Evolutionary conservation across 2,329 filamentous ascomycete genomes (phyloP), one percentile per base, ranked within the genome.

Genomic region (Alternaria triticimaculans): DNA sequence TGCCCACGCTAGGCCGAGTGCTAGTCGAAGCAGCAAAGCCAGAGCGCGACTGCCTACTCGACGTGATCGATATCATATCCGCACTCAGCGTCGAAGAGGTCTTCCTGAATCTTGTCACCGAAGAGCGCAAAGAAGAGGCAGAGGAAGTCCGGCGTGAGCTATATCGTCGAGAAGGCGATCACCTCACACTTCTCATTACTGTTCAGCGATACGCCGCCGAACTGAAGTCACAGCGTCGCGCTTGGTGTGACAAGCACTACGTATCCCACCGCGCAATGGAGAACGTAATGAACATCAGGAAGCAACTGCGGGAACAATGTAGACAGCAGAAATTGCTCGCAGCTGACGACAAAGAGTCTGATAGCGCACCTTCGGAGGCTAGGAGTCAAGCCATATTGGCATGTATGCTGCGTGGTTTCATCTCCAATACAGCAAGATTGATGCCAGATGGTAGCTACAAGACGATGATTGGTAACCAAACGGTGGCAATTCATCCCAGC

Each of bases 61-160:
- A 97, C 69, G 90, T 89, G 5, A 95, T 99, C 66, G 96, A 98
- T 73, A 90, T 97, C 59, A 92, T 90, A 54, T 87, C 88, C 1
- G 87, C 86, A 48, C 82, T 90, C n/a, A 88, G 86, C 64, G 87
- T 89, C 1, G 88, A 90, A 72, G 88, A 86, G 69, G 85, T 90
- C 28, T 90, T 89, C 74, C 76, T 89, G 5, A 87, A 87, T 63
- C 82, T 86, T 5, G 84, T 84, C 3, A 87, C 86, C 0, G 87
- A 89, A 69, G 87, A 89, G 68, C 86, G 84, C 64, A 87, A 87
- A 66, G 87, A 89, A 72, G 82, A 86, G 66, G 87, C 87, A 2
- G 84, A 87, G 58, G 80, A 81, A 51, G 86, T 87, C 2, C 81
- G 88, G 15, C 82, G 83, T 7, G 84, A 87, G 66, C 81, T 90